phyloP scores from a whole-genome alignment of 106 monocot genomes.

The Apostasia shenzhenica region DNA sequence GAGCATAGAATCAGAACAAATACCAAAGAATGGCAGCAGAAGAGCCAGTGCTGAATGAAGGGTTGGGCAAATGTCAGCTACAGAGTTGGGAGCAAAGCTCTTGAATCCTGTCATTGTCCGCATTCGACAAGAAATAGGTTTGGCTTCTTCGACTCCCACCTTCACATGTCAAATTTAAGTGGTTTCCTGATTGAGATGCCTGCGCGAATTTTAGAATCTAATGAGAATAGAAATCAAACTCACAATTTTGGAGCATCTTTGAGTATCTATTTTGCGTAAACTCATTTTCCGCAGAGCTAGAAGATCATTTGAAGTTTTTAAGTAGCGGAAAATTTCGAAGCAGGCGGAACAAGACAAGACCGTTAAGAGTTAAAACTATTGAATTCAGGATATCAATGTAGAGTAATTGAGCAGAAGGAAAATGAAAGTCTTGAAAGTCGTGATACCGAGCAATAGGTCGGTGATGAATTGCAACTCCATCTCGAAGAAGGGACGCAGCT shows the following conservation, averaged over 20 bases:
- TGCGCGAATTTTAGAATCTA: neutral
- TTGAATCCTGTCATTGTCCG: neutral
- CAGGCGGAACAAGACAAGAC: neutral
- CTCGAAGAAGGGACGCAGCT: slow-evolving; percentile 51
- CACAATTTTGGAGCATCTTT: too few species aligned
- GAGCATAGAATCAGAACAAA: too few species aligned
- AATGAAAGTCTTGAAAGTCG: neutral
- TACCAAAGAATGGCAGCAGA: too few species aligned
- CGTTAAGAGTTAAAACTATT: neutral
- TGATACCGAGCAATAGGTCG: slow-evolving; percentile 9
- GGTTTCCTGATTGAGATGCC: slow-evolving; percentile 6
- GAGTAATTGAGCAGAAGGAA: neutral
- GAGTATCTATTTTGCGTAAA: too few species aligned
- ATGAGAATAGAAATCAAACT: neutral
- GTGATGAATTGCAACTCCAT: slow-evolving; percentile 31
- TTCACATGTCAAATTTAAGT: slow-evolving; percentile 1
- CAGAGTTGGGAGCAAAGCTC: slow-evolving; percentile 9
- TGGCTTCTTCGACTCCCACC: slow-evolving; percentile 1
- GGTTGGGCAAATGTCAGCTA: neutral
- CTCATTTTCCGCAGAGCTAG: neutral
- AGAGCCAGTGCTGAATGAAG: too few species aligned
- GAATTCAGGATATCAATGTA: neutral
- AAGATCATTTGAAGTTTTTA: neutral
- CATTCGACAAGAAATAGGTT: neutral
- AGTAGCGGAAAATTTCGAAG: neutral